A percentile compares a stretch with the other conserved stretches of the same genome.
Evolutionary conservation across 2,329 filamentous ascomycete genomes (phyloP).

Genomic region (Septoria linicola): DNA sequence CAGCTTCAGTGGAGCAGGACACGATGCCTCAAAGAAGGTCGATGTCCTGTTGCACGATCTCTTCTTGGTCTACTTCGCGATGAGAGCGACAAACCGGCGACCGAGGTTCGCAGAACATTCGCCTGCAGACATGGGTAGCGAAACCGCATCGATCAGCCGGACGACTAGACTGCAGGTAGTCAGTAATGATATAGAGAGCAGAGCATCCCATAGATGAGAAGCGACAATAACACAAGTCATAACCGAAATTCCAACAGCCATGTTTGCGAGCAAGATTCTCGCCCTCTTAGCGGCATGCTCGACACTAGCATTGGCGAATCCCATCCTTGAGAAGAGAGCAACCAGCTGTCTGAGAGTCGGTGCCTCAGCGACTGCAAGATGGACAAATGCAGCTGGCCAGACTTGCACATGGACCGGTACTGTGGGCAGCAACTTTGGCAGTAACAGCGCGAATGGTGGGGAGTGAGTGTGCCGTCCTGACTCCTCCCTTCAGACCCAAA

Average conservation of each 20-base stretch:
- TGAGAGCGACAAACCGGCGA: background rate
- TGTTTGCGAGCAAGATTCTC: background rate
- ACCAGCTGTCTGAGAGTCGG: slow-evolving; percentile 43
- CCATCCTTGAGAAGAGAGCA: slow-evolving; percentile 11
- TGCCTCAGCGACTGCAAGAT: slow-evolving; percentile 47
- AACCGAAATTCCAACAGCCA: background rate
- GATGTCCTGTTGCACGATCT: background rate
- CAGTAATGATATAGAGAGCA: background rate
- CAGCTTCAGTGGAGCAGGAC: background rate
- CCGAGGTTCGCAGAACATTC: background rate
- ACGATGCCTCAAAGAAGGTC: background rate
- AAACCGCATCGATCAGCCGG: background rate
- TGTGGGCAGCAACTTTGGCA: slow-evolving; percentile 53
- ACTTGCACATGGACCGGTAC: slow-evolving; percentile 47
- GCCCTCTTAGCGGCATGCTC: background rate
- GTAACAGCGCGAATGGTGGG: slow-evolving; percentile 44
- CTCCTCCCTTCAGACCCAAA: too few relatives aligned
- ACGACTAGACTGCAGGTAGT: too few relatives aligned
- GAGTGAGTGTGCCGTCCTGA: slow-evolving; percentile 41
- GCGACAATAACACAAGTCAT: background rate
- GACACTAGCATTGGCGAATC: slow-evolving; percentile 6
- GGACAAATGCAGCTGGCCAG: slow-evolving; percentile 48
- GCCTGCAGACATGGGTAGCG: background rate
- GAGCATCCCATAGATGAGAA: background rate
- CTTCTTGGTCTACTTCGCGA: background rate